Base-by-base conservation (phyloP, 352 stramenopile species). In the Aphanomyces invadans region DNA sequence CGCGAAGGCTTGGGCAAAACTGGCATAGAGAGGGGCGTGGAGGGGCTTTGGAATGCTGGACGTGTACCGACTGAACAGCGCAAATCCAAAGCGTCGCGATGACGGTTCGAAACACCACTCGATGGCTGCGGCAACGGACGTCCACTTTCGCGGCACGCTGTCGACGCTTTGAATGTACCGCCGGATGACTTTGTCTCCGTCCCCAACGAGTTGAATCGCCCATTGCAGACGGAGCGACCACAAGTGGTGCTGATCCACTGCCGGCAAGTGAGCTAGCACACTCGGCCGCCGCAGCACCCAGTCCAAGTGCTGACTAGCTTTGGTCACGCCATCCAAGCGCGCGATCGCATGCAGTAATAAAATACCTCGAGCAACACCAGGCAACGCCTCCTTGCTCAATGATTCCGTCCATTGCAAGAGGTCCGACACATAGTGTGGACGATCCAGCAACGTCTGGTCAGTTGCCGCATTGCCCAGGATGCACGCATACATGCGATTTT, bases 201-300 rank as follows among this genome's bases (percentile, higher is more conserved):
- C 49, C 7, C 29, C 7, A 17, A 9, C 25, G 21, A 33, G 25
- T 32, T 57, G 49, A 33, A 57, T 29, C 25, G 49, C 49, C 49
- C 49, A 57, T 19, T 67, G 42, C 21, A 67, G 12, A 38, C 60
- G 60, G 25, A 57, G 48, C n/a, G 38, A 42, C 60, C 60, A 67
- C 23, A 67, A 19, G 15, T 36, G 21, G 10, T 57, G 60, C 42
- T 67, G 59, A 15, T 29, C 59, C 0, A 5, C n/a, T 31, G 26
- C 19, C 15, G 5, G 10, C 2, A 67, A 17, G 2, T 44, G 11
- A 2, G 19, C 23, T 12, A 10, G 23, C 11, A 57, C 17, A 10
- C 38, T 23, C 32, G 55, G 33, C 29, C 60, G 60, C 17, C 39
- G 19, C 33, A 67, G 23, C 28, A 67, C n/a, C 45, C 60, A 60